Conservation (phyloP, 345 rosid species). For the Pistacia integerrima region DNA sequence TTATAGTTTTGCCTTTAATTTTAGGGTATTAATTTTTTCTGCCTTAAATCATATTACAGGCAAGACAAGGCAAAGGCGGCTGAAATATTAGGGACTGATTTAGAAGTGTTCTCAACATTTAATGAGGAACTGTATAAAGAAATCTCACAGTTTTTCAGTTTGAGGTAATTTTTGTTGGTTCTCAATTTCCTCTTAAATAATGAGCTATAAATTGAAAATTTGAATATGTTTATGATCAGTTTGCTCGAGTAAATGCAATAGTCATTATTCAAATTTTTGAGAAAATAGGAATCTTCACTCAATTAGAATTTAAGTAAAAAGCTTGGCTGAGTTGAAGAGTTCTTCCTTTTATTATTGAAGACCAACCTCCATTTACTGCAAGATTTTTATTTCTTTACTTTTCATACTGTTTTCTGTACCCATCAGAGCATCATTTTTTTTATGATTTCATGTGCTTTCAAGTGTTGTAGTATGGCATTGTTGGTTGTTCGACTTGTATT, state of each 20-base stretch:
- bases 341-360: conserved; percentile 2
- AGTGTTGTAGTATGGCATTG: background rate
- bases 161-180: conserved; percentile 42
- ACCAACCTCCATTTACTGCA: background rate
- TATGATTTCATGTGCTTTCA: background rate
- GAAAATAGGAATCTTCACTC: conserved; percentile 2
- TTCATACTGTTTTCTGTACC: background rate
- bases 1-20: background rate
- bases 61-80: conserved; percentile 79
- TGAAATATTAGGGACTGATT: conserved; percentile 64
- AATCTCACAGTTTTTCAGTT: conserved; percentile 74
- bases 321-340: conserved; percentile 1
- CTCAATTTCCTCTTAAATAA: too few species aligned
- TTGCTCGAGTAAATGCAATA: background rate
- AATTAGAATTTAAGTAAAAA: background rate
- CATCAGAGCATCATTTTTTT: background rate
- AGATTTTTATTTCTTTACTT: background rate
- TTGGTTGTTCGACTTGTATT: background rate
- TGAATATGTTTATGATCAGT: conserved; percentile 3
- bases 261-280: background rate
- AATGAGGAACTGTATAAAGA: conserved; percentile 78
- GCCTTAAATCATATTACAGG: conserved; percentile 38
- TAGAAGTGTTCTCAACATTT: conserved; percentile 70
- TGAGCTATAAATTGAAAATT: conserved; percentile 1
- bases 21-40: background rate